Evolutionary conservation across 192 early-diverging fungal species (phyloP).

Genomic region (Gonapodya prolifera): DNA sequence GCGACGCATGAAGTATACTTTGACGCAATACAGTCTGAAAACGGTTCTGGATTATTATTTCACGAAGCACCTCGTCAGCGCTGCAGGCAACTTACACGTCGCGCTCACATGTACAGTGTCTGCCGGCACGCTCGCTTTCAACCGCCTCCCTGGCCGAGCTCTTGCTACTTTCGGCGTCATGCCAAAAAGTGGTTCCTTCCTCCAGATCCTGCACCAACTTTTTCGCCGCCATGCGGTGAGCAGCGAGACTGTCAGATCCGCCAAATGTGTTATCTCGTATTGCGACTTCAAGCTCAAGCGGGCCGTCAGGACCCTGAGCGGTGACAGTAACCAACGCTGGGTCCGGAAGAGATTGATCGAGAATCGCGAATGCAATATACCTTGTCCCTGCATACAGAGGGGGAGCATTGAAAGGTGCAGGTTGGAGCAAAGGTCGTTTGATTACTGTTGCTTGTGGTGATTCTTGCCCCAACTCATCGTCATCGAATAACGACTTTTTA

Average conservation of each 20-base stretch:
- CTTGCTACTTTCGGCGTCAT: not conserved
- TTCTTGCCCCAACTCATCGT: too few relatives aligned
- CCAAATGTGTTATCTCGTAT: slow-evolving; percentile 3
- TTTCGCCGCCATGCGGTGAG: slow-evolving; percentile 27
- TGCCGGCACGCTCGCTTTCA: not conserved
- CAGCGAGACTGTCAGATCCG: not conserved
- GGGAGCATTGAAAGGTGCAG: not conserved
- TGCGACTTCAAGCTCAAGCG: slow-evolving; percentile 24
- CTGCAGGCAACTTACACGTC: not conserved
- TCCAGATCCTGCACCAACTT: slow-evolving; percentile 28
- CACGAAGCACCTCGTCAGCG: not conserved
- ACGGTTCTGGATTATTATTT: not conserved
- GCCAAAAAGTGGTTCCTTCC: slow-evolving; percentile 14
- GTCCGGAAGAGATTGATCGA: slow-evolving; percentile 5
- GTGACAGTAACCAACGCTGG: slow-evolving; percentile 18
- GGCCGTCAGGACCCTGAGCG: slow-evolving; percentile 20
- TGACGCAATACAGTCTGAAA: not conserved
- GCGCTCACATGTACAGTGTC: not conserved
- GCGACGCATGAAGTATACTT: not conserved
- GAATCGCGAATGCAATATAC: slow-evolving; percentile 24
- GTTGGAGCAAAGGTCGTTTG: not conserved
- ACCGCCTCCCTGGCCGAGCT: not conserved
- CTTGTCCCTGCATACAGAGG: slow-evolving; percentile 17
- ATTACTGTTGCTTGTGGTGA: not conserved
- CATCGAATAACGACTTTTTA: not conserved